Percentiles rank a stretch among this genome's conserved stretches.
These are phyloP conservation scores for Leucogyrophana mollusca DNA, from an alignment of 768 basidiomycete genomes.

Conservation along the genomic window DNA sequence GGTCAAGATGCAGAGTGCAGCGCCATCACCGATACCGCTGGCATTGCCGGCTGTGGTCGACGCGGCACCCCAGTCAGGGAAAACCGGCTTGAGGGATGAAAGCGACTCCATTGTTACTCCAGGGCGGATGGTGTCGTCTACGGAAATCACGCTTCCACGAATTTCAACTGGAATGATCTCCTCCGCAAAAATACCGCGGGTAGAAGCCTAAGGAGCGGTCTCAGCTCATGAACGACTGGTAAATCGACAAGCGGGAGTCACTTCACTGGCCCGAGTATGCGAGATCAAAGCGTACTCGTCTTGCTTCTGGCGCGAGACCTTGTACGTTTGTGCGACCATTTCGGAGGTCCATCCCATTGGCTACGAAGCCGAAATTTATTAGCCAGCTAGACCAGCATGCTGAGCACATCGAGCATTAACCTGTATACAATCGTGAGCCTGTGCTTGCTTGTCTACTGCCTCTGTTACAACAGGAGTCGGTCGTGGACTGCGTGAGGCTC, in stretches of 20 bases:
- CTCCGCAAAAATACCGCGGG: conserved; percentile 70
- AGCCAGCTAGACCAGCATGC: no score
- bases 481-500: conserved; percentile 51
- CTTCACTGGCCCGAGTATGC: conserved; percentile 75
- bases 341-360: conserved; percentile 97
- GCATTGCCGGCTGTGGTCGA: conserved; percentile 84
- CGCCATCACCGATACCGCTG: conserved; percentile 91
- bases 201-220: conserved; percentile 47
- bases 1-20: conserved; percentile 79
- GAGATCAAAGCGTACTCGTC: conserved; percentile 90
- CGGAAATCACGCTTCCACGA: conserved; percentile 60
- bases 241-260: conserved; percentile 23
- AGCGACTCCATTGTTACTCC: conserved; percentile 82
- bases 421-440: conserved; percentile 78
- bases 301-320: conserved; percentile 77
- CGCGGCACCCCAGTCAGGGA: conserved; percentile 72
- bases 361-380: no score
- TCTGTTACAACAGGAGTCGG: conserved; percentile 70
- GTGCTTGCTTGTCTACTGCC: conserved; percentile 51
- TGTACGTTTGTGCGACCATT: conserved; percentile 79
- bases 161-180: conserved; percentile 90
- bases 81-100: conserved; percentile 79
- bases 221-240: conserved; percentile 3
- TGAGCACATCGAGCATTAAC: no score
- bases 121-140: conserved; percentile 85